A percentile compares a stretch with the other conserved stretches of the same genome.
These are phyloP conservation scores for Monosporozyma yasuniensis DNA, from an alignment of 805 yeast species.

Conservation along the genomic window DNA sequence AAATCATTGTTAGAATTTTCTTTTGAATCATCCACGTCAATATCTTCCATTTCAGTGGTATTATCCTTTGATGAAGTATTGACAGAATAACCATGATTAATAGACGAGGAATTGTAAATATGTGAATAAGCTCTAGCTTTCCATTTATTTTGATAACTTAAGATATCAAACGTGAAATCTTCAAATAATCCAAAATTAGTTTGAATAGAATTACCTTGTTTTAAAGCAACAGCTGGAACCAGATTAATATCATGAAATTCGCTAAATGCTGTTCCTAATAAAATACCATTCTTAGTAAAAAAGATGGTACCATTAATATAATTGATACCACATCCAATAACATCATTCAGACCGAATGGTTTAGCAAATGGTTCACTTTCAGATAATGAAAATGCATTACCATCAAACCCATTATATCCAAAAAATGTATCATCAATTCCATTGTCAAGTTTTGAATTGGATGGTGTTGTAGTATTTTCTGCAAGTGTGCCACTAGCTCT, in stretches of 20 bases:
- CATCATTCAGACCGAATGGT: constrained; percentile 48
- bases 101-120: constrained; percentile 15
- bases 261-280: constrained; percentile 45
- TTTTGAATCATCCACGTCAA: constrained; percentile 8
- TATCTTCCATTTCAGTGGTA: constrained; percentile 22
- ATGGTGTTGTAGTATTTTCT: too few species aligned
- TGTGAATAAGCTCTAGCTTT: constrained; percentile 32
- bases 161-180: constrained; percentile 55
- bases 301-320: constrained; percentile 55
- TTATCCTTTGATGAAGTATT: neutral
- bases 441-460: neutral
- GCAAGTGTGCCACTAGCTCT: neutral
- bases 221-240: constrained; percentile 41
- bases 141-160: constrained; percentile 40
- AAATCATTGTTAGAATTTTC: constrained; percentile 4
- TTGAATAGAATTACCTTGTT: constrained; percentile 28
- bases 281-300: constrained; percentile 74
- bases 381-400: constrained; percentile 16
- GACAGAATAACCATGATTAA: neutral
- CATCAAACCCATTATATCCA: constrained; percentile 27
- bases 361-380: constrained; percentile 5
- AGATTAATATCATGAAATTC: constrained; percentile 34
- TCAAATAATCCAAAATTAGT: constrained; percentile 38
- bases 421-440: constrained; percentile 20
- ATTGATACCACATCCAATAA: constrained; percentile 79